These are phyloP conservation scores for Apiotrichum laibachii DNA, from an alignment of 1,284 basidiomycete species.

Conservation along the genomic window DNA sequence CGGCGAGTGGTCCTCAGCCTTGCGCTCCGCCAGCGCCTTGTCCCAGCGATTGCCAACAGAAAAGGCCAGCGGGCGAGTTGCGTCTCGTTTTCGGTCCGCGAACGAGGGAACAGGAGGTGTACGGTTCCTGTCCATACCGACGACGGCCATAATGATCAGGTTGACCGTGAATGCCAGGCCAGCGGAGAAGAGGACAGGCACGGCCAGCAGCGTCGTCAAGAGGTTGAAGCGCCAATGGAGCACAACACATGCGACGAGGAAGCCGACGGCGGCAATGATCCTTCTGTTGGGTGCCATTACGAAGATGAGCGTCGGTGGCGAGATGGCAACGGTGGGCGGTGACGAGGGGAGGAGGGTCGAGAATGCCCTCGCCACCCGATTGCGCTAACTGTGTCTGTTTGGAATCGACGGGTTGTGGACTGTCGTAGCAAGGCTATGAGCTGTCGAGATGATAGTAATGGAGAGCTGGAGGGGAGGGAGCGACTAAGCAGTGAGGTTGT, in stretches of 20 bases:
- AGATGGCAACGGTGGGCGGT: background rate
- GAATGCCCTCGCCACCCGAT: conserved; percentile 2
- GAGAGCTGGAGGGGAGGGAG: too few species aligned
- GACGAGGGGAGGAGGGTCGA: background rate
- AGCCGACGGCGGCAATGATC: background rate
- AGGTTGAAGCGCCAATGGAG: background rate
- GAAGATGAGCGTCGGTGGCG: background rate
- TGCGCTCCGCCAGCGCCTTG: background rate
- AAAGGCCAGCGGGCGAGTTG: conserved; percentile 10
- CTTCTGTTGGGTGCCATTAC: background rate
- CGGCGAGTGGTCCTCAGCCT: background rate
- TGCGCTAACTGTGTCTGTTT: background rate
- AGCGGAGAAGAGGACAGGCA: background rate
- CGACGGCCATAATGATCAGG: background rate
- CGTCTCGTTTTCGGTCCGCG: conserved; percentile 6
- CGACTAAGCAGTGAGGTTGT: too few species aligned
- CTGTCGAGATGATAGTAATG: background rate
- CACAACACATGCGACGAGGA: background rate
- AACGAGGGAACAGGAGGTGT: background rate
- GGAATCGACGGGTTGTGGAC: background rate
- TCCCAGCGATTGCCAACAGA: conserved; percentile 3
- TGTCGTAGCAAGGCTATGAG: background rate
- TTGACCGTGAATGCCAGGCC: background rate
- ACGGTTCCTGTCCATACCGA: background rate
- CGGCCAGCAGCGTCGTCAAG: background rate